A percentile compares a stretch with the other conserved stretches of the same genome.
These are phyloP conservation scores for Sporothrix dimorphospora DNA, from an alignment of 2,329 filamentous ascomycete genomes.

Conservation along the genomic window DNA sequence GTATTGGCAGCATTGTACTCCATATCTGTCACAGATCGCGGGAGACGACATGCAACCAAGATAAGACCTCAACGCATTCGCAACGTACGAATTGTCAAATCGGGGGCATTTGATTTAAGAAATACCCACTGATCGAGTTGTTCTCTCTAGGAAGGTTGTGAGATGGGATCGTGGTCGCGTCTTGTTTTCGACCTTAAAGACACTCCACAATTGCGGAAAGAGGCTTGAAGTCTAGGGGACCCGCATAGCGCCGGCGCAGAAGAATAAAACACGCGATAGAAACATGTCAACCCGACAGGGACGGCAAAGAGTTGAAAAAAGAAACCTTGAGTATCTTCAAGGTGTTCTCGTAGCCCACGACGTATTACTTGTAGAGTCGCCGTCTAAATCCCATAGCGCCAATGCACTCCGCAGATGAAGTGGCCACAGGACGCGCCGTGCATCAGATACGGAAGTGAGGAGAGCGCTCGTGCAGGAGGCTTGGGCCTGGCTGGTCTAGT, in stretches of 20 bases:
- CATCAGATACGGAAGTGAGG: conserved; percentile 12
- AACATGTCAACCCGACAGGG: conserved; percentile 6
- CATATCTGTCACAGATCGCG: background rate
- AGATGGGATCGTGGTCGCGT: too few relatives aligned
- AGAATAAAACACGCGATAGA: conserved; percentile 13
- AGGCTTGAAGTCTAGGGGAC: background rate
- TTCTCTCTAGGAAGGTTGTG: too few relatives aligned
- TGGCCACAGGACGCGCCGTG: background rate
- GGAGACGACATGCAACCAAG: background rate
- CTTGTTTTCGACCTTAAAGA: background rate
- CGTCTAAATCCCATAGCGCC: background rate
- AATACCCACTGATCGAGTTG: background rate
- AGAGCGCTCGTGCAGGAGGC: background rate
- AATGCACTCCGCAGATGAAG: conserved; percentile 9
- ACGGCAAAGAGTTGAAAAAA: background rate
- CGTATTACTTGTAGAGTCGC: background rate
- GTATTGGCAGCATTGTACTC: background rate
- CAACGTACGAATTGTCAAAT: background rate
- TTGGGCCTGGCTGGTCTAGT: background rate
- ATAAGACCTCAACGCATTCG: background rate
- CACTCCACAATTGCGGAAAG: conserved; percentile 1
- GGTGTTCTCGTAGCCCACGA: background rate
- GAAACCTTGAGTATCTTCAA: background rate
- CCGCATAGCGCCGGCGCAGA: background rate
- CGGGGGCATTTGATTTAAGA: background rate